These are phyloP conservation scores for Bipolaris bicolor DNA, from an alignment of 2,329 filamentous ascomycete species.

Conservation along the genomic window DNA sequence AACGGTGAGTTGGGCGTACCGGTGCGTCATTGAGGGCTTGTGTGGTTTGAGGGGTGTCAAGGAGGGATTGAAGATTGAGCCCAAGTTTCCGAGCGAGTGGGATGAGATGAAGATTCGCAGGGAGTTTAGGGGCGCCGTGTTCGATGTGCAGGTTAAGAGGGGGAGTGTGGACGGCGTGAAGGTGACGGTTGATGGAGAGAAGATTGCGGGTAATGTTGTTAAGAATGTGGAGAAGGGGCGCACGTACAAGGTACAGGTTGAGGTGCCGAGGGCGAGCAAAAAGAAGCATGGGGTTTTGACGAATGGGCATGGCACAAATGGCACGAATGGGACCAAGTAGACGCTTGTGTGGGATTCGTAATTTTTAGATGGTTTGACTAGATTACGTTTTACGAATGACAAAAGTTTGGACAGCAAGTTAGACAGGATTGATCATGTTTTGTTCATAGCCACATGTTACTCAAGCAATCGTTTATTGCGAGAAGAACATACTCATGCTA, in stretches of 20 bases:
- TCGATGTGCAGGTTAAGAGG: constrained; percentile 55
- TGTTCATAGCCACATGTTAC: too few species aligned
- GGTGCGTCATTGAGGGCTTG: constrained; percentile 62
- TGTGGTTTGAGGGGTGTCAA: constrained; percentile 60
- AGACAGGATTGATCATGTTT: too few species aligned
- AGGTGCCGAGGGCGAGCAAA: constrained; percentile 32
- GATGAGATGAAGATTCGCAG: constrained; percentile 56
- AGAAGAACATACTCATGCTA: constrained; percentile 31
- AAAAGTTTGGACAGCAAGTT: too few species aligned
- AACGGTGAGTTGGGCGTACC: constrained; percentile 63
- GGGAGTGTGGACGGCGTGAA: constrained; percentile 51
- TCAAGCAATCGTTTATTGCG: neutral
- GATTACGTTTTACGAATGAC: neutral
- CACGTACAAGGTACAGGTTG: constrained; percentile 55
- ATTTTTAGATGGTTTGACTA: neutral
- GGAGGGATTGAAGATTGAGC: constrained; percentile 55
- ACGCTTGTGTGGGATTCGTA: too few species aligned
- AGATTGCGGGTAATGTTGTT: constrained; percentile 52
- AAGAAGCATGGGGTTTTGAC: neutral
- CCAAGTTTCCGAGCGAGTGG: constrained; percentile 61
- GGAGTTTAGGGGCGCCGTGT: constrained; percentile 59
- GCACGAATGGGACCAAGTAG: neutral
- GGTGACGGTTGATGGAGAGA: constrained; percentile 49
- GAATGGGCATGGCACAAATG: constrained; percentile 1
- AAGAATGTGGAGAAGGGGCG: constrained; percentile 52